Evolutionary conservation across 2,329 filamentous ascomycete genomes (phyloP).

Genomic region (Ophiostoma perfectum): DNA sequence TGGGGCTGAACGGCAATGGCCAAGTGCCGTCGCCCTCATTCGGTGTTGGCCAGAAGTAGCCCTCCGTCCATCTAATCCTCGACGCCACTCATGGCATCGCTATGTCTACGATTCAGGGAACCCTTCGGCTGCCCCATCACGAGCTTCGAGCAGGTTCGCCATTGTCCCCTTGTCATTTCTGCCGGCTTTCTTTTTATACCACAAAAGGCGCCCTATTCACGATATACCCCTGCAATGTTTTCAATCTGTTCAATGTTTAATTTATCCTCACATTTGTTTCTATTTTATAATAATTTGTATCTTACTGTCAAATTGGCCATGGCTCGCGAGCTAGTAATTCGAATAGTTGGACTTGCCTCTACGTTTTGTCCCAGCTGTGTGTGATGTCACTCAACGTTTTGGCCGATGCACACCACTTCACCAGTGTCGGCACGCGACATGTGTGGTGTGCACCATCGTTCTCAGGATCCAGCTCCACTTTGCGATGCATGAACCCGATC

Average conservation of each 20-base stretch:
- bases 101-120: background rate
- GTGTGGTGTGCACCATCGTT: too few relatives aligned
- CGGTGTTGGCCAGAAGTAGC: too few relatives aligned
- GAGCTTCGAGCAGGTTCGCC: background rate
- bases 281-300: background rate
- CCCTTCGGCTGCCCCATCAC: too few relatives aligned
- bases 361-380: too few relatives aligned
- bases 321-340: background rate
- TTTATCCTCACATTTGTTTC: background rate
- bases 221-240: slow-evolving; percentile 11
- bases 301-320: background rate
- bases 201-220: background rate
- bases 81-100: background rate
- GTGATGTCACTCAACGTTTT: too few relatives aligned
- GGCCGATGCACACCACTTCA: too few relatives aligned
- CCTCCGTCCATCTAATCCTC: background rate
- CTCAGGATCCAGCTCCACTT: too few relatives aligned
- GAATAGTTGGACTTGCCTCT: too few relatives aligned
- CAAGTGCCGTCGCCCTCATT: background rate
- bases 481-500: too few relatives aligned
- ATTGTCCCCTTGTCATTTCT: background rate
- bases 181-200: background rate
- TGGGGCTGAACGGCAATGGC: slow-evolving; percentile 30
- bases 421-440: too few relatives aligned
- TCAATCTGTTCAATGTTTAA: background rate